Conservation (phyloP, 495 filamentous ascomycete species). For the Aspergillus sparsus region DNA sequence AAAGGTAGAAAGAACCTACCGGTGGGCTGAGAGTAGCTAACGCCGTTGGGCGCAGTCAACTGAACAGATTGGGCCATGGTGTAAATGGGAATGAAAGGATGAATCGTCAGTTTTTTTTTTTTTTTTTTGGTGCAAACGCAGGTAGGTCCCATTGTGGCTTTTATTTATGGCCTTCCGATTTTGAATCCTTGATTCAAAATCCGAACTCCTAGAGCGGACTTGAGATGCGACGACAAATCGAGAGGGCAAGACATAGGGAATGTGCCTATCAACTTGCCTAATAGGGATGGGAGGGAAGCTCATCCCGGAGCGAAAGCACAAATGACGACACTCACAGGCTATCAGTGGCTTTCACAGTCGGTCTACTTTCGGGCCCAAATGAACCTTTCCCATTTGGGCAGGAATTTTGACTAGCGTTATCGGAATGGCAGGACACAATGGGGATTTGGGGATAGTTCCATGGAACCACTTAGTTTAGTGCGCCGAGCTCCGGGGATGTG, state of each 20-base stretch:
- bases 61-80: background rate
- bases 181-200: too few species aligned
- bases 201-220: background rate
- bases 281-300: background rate
- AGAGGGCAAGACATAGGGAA: background rate
- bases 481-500: background rate
- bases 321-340: background rate
- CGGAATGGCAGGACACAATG: background rate
- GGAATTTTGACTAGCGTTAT: background rate
- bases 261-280: background rate
- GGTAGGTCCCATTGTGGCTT: background rate
- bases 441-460: background rate
- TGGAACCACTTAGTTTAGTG: background rate
- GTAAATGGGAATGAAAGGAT: background rate
- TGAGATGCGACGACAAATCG: background rate
- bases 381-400: background rate
- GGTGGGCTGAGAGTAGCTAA: too few species aligned
- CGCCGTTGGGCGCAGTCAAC: too few species aligned
- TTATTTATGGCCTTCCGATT: background rate
- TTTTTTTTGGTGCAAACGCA: background rate
- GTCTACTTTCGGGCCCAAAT: background rate
- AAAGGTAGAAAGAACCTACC: too few species aligned
- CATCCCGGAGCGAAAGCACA: too few species aligned
- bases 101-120: background rate
- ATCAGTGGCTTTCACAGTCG: background rate